Conservation (phyloP, 2,329 filamentous ascomycete species). For the Phyllosticta citrichinensis region DNA sequence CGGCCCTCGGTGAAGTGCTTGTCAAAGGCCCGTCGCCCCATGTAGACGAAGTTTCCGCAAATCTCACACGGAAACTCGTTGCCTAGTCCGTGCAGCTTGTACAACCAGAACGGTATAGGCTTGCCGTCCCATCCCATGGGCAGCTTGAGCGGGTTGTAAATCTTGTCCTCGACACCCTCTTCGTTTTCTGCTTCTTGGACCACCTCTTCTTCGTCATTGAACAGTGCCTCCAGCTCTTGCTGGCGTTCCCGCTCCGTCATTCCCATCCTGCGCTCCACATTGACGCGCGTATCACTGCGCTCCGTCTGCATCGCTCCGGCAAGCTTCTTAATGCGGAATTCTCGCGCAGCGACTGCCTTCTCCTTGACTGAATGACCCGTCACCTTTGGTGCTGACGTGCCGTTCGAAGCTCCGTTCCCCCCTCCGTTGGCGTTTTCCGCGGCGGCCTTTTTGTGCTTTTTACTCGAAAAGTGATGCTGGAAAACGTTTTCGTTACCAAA, state of each 20-base stretch:
- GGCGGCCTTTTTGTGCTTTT: constrained; percentile 84
- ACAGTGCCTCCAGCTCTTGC: constrained; percentile 83
- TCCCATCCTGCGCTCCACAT: constrained; percentile 91
- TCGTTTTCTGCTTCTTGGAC: constrained; percentile 45
- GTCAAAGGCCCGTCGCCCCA: constrained; percentile 90
- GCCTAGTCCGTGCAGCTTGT: constrained; percentile 89
- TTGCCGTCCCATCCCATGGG: constrained; percentile 98
- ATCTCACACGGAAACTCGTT: constrained; percentile 95
- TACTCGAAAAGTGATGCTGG: constrained; percentile 75
- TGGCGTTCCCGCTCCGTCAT: constrained; percentile 96
- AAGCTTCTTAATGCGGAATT: constrained; percentile 72
- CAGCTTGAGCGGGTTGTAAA: constrained; percentile 94
- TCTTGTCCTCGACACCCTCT: constrained; percentile 65
- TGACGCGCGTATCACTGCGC: constrained; percentile 79
- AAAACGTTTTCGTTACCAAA: constrained; percentile 96
- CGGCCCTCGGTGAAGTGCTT: constrained; percentile 96
- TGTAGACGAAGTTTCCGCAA: constrained; percentile 89
- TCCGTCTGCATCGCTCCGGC: constrained; percentile 76
- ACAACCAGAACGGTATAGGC: constrained; percentile 88
- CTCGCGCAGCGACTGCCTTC: constrained; percentile 78
- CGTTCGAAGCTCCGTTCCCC: constrained; percentile 12
- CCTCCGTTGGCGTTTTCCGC: constrained; percentile 42
- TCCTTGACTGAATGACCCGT: constrained; percentile 55
- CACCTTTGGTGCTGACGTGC: constrained; percentile 2
- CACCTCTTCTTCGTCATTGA: constrained; percentile 48